These are phyloP conservation scores for Kalmusia sp. DNA, from an alignment of 2,329 filamentous ascomycete species.

Conservation along the genomic window DNA sequence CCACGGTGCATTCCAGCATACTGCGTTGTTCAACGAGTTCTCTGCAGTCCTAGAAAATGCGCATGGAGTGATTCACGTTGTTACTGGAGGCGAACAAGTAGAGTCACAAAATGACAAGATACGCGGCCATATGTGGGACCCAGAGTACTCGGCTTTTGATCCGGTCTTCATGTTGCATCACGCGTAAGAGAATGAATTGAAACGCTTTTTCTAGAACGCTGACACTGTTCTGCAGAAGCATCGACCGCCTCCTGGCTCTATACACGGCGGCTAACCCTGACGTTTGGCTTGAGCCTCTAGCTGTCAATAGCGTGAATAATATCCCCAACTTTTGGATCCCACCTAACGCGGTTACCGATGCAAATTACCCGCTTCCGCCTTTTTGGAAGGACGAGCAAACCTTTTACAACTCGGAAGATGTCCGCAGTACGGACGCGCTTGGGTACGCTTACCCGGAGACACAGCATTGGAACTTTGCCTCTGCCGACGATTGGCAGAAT, in stretches of 20 bases:
- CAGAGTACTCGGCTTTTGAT: slow-evolving; percentile 77
- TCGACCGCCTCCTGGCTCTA: slow-evolving; percentile 66
- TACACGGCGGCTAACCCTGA: slow-evolving; percentile 77
- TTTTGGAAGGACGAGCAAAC: slow-evolving; percentile 30
- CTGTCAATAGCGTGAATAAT: slow-evolving; percentile 32
- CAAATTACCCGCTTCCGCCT: slow-evolving; percentile 51
- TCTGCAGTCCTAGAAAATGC: slow-evolving; percentile 9
- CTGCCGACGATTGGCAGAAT: slow-evolving; percentile 15
- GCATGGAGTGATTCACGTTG: slow-evolving; percentile 19
- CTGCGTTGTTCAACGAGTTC: slow-evolving; percentile 22
- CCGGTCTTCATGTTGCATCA: slow-evolving; percentile 61
- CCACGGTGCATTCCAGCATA: slow-evolving; percentile 12
- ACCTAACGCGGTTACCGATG: slow-evolving; percentile 51
- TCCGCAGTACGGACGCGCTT: slow-evolving; percentile 29
- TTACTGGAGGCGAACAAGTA: slow-evolving; percentile 58
- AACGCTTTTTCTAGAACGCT: neutral
- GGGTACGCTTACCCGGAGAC: slow-evolving; percentile 46
- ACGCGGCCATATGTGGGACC: slow-evolving; percentile 75
- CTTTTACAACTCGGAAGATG: slow-evolving; percentile 41
- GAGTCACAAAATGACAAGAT: neutral
- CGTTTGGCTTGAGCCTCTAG: slow-evolving; percentile 64
- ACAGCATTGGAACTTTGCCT: slow-evolving; percentile 31
- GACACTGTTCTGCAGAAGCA: slow-evolving; percentile 29
- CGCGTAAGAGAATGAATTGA: slow-evolving; percentile 35
- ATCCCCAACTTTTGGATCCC: slow-evolving; percentile 49